These are phyloP conservation scores for Huntiella moniliformis DNA, from an alignment of 2,329 filamentous ascomycete genomes.

Conservation along the genomic window DNA sequence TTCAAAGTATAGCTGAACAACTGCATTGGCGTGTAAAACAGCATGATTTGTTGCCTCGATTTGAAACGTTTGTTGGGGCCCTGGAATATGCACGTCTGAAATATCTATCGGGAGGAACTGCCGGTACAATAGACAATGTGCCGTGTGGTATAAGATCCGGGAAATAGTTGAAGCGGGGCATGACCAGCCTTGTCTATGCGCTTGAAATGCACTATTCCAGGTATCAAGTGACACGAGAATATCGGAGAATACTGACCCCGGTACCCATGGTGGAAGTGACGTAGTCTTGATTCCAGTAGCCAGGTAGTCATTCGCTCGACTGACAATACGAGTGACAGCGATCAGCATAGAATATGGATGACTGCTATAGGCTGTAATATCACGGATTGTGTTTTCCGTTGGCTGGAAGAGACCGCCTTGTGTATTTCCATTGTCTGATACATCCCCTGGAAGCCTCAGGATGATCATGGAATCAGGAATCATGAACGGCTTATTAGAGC, in stretches of 20 bases:
- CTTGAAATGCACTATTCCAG: conserved; percentile 64
- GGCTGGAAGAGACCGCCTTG: conserved; percentile 59
- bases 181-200: conserved; percentile 58
- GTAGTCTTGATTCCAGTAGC: conserved; percentile 75
- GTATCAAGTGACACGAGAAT: conserved; percentile 71
- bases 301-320: conserved; percentile 67
- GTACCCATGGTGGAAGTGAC: conserved; percentile 81
- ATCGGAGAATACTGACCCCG: conserved; percentile 66
- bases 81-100: conserved; percentile 57
- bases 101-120: conserved; percentile 75
- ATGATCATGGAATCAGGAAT: conserved; percentile 53
- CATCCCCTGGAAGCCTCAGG: conserved; percentile 58
- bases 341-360: conserved; percentile 63
- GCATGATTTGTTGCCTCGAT: conserved; percentile 81
- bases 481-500: conserved; percentile 64
- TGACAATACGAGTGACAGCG: conserved; percentile 65
- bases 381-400: conserved; percentile 46
- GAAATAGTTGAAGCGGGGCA: conserved; percentile 56
- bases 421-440: conserved; percentile 40
- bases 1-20: conserved; percentile 64
- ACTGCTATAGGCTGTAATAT: conserved; percentile 51
- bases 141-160: conserved; percentile 72
- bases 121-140: conserved; percentile 72
- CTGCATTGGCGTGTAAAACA: conserved; percentile 71
- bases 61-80: conserved; percentile 82